Base-by-base conservation (phyloP, 108 stramenopile genomes). In the Aureococcus anophagefferens region DNA sequence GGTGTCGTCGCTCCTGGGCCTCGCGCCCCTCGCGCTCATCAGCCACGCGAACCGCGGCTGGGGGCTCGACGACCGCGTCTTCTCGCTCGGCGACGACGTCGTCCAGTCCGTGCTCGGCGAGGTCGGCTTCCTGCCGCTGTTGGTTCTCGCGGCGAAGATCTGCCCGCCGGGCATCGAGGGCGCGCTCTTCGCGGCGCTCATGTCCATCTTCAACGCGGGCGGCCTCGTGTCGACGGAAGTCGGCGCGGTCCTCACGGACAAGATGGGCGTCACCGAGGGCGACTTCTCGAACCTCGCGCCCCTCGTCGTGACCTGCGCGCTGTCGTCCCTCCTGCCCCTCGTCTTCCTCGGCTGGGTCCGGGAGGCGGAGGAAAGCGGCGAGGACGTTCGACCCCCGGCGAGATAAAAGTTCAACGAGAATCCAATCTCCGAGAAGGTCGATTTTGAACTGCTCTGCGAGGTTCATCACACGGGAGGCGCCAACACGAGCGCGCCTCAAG, bases 111-210 rank as follows among this genome's bases (percentile, higher is more conserved):
- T 91, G 28, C 77, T 95, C 3, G 94, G 94, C 30, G 85, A 97
- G 79, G 75, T 97, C 32, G 93, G 94, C 63, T 97, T 97, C 79
- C 76, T 97, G 46, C 96, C 96, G 0, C 92, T 89, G 28, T 78
- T 97, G n/a, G 93, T 94, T 25, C 76, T 97, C 71, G 94, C 96
- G 15, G 93, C 94, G 30, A 78, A 85, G 32, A 67, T 97, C 7
- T 97, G 96, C 63, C 96, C 96, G 17, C 88, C 85, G 17, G 96
- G 96, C 17, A 84, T 95, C 1, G 96, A 97, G 79, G 94, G 94
- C 28, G 93, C 94, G 0, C 68, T 97, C 29, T 97, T 97, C 85
- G 92, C 91, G 29, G 87, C 90, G 30, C 78, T 97, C 66, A 97
- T 97, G 96, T 87, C 85, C 21, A 90, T 95, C 40, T 94, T 89